Conservation (phyloP, 306 rosid genomes). For the Herpetospermum pedunculosum region DNA sequence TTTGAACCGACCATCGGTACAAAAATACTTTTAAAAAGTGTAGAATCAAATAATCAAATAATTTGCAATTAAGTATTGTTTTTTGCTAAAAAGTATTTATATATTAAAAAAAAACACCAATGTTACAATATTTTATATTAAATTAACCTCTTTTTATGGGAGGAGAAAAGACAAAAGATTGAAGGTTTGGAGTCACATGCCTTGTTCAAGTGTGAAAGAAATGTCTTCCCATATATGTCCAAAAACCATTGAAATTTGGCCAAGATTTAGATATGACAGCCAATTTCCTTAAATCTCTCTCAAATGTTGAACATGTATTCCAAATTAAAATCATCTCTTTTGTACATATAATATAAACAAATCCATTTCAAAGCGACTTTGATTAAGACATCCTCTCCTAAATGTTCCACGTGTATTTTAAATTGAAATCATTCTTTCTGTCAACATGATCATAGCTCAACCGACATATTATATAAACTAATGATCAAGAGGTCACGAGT, state of each 20-base stretch:
- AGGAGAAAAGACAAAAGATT: not conserved
- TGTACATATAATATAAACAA: not conserved
- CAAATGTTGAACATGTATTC: not conserved
- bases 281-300: not conserved
- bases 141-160: not conserved
- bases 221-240: not conserved
- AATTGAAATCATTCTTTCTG: not conserved
- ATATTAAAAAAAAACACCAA: not conserved
- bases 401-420: not conserved
- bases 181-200: not conserved
- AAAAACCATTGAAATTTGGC: constrained; percentile 3
- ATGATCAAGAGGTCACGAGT: no score
- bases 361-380: not conserved
- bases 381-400: not conserved
- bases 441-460: no score
- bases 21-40: no score
- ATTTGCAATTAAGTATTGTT: not conserved
- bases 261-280: not conserved
- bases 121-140: not conserved
- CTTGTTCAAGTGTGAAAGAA: not conserved
- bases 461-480: no score
- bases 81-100: not conserved
- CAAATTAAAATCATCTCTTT: not conserved
- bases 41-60: no score
- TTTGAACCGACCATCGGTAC: no score